These are phyloP conservation scores for Cladochytrium replicatum DNA, from an alignment of 192 early-diverging fungal species.

Conservation along the genomic window DNA sequence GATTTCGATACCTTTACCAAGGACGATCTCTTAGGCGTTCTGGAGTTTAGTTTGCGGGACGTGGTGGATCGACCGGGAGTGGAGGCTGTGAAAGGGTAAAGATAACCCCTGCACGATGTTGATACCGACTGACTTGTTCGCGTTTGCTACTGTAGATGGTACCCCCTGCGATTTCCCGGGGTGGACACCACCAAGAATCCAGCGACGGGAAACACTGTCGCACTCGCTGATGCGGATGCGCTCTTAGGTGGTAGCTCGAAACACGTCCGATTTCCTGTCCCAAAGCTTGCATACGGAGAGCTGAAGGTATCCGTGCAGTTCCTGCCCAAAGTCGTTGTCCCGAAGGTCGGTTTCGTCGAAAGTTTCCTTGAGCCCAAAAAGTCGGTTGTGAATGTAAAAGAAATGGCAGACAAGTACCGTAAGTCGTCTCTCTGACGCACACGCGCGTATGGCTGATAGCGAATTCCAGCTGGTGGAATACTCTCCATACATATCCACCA, in stretches of 20 bases:
- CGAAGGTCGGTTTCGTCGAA: no score
- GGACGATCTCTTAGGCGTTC: conserved; percentile 14
- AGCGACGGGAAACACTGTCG: no score
- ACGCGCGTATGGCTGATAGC: not conserved
- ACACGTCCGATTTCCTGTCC: no score
- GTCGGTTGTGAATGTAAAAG: not conserved
- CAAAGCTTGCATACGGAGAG: conserved; percentile 10
- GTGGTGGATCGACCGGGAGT: conserved; percentile 13
- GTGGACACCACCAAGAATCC: no score
- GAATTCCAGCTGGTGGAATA: conserved; percentile 2
- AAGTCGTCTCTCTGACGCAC: not conserved
- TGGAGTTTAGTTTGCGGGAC: conserved; percentile 13
- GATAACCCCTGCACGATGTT: not conserved
- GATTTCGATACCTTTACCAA: conserved; percentile 12
- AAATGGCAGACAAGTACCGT: conserved; percentile 12
- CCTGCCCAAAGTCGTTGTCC: conserved; percentile 11
- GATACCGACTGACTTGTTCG: no score
- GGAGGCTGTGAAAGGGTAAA: conserved; percentile 1
- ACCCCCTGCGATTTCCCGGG: no score
- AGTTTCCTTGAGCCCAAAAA: no score
- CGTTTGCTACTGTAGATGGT: no score
- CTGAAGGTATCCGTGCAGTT: conserved; percentile 16
- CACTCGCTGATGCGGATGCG: no score
- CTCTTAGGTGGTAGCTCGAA: no score
- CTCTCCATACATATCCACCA: conserved; percentile 18